These are phyloP conservation scores for Phylloporus rhodoxanthus DNA, from an alignment of 768 basidiomycete species.

Conservation along the genomic window DNA sequence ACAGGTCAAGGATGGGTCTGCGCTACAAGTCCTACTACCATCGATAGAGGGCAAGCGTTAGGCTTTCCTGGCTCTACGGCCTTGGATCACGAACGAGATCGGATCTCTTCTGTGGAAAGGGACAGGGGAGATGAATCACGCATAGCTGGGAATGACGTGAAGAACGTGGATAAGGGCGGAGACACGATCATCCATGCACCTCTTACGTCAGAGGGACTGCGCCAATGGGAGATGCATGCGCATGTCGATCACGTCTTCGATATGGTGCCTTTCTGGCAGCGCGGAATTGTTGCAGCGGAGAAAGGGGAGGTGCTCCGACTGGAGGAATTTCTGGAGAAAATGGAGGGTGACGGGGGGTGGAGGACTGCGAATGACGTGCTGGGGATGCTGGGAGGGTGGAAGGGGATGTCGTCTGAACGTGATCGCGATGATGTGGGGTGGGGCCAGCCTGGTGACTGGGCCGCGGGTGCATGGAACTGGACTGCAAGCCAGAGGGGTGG, in stretches of 20 bases:
- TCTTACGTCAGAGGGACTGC: conserved; percentile 27
- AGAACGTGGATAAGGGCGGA: conserved; percentile 24
- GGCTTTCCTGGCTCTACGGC: conserved; percentile 26
- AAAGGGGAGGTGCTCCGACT: conserved; percentile 38
- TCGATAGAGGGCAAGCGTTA: conserved; percentile 15
- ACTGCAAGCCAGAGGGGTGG: conserved; percentile 6
- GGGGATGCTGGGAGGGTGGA: conserved; percentile 26
- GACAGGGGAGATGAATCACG: neutral
- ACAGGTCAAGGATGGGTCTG: conserved; percentile 31
- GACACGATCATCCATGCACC: conserved; percentile 26
- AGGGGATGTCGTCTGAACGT: conserved; percentile 2
- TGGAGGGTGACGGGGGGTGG: conserved; percentile 34
- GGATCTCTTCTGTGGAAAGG: conserved; percentile 3
- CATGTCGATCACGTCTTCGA: conserved; percentile 46
- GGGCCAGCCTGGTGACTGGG: conserved; percentile 13
- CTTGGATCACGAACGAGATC: conserved; percentile 28
- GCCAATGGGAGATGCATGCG: conserved; percentile 25
- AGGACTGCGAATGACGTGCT: conserved; percentile 25
- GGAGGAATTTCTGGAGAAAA: conserved; percentile 42
- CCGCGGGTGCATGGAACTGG: conserved; percentile 8
- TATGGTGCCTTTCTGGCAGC: conserved; percentile 50
- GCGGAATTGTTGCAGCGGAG: conserved; percentile 43
- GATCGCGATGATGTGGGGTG: conserved; percentile 4
- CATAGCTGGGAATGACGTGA: conserved; percentile 6
- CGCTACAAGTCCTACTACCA: conserved; percentile 25